These are phyloP conservation scores for Cyclotella kingstonii DNA, from an alignment of 108 stramenopile genomes.

Conservation along the genomic window DNA sequence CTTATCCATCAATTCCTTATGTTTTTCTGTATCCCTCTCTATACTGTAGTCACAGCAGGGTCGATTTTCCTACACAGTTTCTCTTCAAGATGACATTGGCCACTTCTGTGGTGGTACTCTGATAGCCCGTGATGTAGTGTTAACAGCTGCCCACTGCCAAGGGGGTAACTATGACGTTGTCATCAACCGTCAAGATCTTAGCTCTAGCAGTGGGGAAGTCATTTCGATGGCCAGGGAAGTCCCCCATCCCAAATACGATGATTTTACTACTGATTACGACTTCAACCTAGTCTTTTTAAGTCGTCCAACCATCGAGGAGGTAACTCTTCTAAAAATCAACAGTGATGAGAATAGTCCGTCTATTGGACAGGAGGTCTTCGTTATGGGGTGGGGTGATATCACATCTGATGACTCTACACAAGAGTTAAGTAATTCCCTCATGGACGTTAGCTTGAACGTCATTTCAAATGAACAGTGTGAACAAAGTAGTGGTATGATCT, in stretches of 20 bases:
- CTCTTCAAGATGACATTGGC: slow-evolving; percentile 18
- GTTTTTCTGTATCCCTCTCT: neutral
- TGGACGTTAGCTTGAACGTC: slow-evolving; percentile 10
- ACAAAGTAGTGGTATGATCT: slow-evolving; percentile 7
- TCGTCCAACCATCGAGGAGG: neutral
- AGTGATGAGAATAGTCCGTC: neutral
- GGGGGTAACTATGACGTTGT: slow-evolving; percentile 11
- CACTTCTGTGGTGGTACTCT: slow-evolving; percentile 31
- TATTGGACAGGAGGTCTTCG: slow-evolving; percentile 1
- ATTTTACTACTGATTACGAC: slow-evolving; percentile 9
- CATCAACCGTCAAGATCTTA: slow-evolving; percentile 14
- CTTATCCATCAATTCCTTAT: too few relatives aligned
- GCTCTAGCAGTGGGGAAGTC: neutral
- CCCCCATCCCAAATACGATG: slow-evolving; percentile 6
- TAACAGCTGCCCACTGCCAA: slow-evolving; percentile 27
- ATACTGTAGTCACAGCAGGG: neutral
- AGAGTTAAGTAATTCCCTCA: neutral
- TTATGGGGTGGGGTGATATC: slow-evolving; percentile 32
- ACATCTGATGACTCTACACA: neutral
- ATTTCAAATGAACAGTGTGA: slow-evolving; percentile 34
- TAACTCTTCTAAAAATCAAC: slow-evolving; percentile 1
- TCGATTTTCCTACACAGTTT: slow-evolving; percentile 10
- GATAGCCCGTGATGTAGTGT: slow-evolving; percentile 13
- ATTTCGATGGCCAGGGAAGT: slow-evolving; percentile 2
- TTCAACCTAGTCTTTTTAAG: slow-evolving; percentile 21